These are phyloP conservation scores for Spiraea crenata DNA, from an alignment of 331 rosid genomes.

Conservation along the genomic window DNA sequence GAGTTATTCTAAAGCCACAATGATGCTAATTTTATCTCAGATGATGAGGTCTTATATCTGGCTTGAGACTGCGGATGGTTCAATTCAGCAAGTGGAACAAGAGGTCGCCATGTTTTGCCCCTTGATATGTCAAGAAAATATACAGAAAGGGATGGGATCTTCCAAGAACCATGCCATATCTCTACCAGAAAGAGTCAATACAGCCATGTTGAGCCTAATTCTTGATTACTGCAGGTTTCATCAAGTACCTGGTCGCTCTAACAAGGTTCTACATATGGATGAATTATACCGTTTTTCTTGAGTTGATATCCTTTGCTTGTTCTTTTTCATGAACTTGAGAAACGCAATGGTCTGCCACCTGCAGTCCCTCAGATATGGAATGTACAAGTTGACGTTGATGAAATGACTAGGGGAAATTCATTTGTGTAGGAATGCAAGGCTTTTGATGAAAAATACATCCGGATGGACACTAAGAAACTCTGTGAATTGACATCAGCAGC, in stretches of 20 bases:
- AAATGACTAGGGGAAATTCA: background rate
- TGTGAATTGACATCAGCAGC: slow-evolving; percentile 96
- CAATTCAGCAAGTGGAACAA: slow-evolving; percentile 88
- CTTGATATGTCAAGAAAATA: slow-evolving; percentile 70
- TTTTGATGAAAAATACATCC: slow-evolving; percentile 72
- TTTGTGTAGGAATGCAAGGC: slow-evolving; percentile 64
- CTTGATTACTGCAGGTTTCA: slow-evolving; percentile 87
- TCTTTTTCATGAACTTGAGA: background rate
- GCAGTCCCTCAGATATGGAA: background rate
- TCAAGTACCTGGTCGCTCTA: slow-evolving; percentile 79
- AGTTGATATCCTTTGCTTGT: background rate
- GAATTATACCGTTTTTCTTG: background rate
- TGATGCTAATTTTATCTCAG: slow-evolving; percentile 4
- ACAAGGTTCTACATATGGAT: slow-evolving; percentile 49
- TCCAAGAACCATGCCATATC: slow-evolving; percentile 80
- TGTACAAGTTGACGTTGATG: background rate
- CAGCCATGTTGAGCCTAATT: slow-evolving; percentile 70
- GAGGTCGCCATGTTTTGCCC: slow-evolving; percentile 97
- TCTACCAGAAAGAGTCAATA: slow-evolving; percentile 80
- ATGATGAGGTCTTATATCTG: slow-evolving; percentile 84
- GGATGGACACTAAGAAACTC: slow-evolving; percentile 79
- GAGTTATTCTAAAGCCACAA: background rate
- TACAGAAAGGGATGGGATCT: slow-evolving; percentile 72
- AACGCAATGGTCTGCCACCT: background rate
- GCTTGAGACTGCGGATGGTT: slow-evolving; percentile 84